Evolutionary conservation across 257 asterid species (phyloP).

Genomic region (Solanum verrucosum): DNA sequence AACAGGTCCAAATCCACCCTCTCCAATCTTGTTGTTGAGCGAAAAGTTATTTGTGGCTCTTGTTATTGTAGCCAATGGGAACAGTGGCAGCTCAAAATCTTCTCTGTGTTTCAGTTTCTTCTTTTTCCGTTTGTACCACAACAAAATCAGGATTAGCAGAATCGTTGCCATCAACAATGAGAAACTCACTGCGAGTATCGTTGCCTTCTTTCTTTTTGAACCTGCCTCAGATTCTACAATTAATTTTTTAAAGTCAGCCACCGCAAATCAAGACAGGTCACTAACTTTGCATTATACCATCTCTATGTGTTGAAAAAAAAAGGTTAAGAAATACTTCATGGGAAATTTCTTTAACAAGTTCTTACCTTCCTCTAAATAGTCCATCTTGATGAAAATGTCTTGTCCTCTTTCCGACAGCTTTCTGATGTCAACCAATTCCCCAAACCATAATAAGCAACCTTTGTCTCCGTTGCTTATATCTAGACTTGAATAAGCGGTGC

Average conservation of each 20-base stretch:
- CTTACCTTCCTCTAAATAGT: conserved; percentile 9
- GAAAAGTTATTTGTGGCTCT: conserved; percentile 17
- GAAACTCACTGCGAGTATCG: neutral
- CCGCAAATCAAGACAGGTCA: neutral
- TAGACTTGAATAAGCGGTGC: conserved; percentile 22
- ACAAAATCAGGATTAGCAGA: neutral
- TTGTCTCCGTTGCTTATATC: conserved; percentile 10
- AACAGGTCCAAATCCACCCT: conserved; percentile 28
- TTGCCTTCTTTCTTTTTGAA: neutral
- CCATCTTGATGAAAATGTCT: conserved; percentile 16
- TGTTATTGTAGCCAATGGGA: conserved; percentile 7
- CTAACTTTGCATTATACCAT: neutral
- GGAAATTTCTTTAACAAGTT: neutral
- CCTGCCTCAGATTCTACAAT: neutral
- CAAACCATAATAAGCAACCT: conserved; percentile 34
- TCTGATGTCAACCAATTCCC: conserved; percentile 14
- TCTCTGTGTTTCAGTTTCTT: neutral
- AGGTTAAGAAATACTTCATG: neutral
- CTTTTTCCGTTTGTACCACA: neutral
- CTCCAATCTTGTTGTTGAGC: conserved; percentile 4
- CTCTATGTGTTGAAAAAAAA: neutral
- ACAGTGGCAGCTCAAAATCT: conserved; percentile 15
- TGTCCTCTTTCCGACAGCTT: conserved; percentile 7
- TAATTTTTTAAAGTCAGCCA: neutral
- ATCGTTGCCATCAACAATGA: neutral